These are phyloP conservation scores for Alnus rubra DNA, from an alignment of 306 rosid species.

Conservation along the genomic window DNA sequence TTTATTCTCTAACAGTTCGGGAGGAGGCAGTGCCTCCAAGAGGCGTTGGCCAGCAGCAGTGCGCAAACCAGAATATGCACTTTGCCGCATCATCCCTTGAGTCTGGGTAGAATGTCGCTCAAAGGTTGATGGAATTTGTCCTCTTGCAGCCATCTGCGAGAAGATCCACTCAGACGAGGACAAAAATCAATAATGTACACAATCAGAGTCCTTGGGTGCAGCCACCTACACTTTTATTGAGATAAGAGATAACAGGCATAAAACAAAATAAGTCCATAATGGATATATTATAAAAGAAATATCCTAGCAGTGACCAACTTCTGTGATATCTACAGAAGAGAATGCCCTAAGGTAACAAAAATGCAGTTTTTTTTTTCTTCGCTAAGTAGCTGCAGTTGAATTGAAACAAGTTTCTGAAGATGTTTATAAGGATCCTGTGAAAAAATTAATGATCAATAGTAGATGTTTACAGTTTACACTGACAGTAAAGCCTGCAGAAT, in stretches of 20 bases:
- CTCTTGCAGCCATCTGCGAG: slow-evolving; percentile 47
- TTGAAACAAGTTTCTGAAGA: neutral
- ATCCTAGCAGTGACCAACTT: neutral
- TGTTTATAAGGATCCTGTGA: neutral
- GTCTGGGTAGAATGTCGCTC: slow-evolving; percentile 43
- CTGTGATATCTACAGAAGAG: neutral
- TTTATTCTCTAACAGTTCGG: slow-evolving; percentile 61
- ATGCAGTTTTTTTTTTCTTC: too few species aligned
- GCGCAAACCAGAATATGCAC: slow-evolving; percentile 46
- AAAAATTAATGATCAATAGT: neutral
- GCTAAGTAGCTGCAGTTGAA: neutral
- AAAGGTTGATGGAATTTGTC: slow-evolving; percentile 34
- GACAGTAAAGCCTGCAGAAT: too few species aligned
- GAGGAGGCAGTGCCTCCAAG: slow-evolving; percentile 37
- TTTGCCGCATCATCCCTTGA: slow-evolving; percentile 62
- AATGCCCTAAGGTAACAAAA: neutral
- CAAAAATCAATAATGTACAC: slow-evolving; percentile 23
- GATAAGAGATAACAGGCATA: neutral
- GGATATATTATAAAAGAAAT: neutral
- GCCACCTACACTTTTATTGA: slow-evolving; percentile 14
- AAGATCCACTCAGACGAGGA: slow-evolving; percentile 12
- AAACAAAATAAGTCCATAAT: neutral
- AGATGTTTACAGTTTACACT: too few species aligned
- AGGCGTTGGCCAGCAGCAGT: slow-evolving; percentile 37
- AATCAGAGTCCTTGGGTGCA: slow-evolving; percentile 15